Conservation (phyloP, 352 stramenopile genomes). For the Phytopythium mirpurense region DNA sequence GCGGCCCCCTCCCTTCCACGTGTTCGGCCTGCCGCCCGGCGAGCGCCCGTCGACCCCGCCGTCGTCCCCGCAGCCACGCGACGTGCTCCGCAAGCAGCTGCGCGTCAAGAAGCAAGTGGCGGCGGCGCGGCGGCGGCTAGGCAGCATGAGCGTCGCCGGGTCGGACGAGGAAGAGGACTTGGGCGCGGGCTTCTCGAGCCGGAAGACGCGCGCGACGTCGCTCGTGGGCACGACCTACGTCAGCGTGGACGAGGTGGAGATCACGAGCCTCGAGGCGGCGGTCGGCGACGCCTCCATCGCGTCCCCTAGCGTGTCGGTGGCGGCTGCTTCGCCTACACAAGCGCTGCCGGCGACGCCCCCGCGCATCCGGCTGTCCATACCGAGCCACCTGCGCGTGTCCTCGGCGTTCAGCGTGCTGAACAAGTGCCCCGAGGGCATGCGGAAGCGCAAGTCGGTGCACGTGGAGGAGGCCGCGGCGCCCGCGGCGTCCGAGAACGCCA, state of each 20-base stretch:
- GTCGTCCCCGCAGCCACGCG: conserved; percentile 70
- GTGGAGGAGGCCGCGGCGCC: conserved; percentile 28
- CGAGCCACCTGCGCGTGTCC: conserved; percentile 39
- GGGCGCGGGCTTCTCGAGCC: neutral
- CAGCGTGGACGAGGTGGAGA: conserved; percentile 61
- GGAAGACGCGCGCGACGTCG: neutral
- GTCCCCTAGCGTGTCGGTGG: conserved; percentile 11
- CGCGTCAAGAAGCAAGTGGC: conserved; percentile 37
- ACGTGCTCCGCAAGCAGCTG: conserved; percentile 68
- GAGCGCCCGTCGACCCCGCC: conserved; percentile 65
- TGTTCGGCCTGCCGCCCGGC: conserved; percentile 31
- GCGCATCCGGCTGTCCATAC: conserved; percentile 41
- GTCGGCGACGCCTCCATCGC: conserved; percentile 8
- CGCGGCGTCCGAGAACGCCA: conserved; percentile 2
- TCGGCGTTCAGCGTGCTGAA: conserved; percentile 57
- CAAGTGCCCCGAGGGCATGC: conserved; percentile 61
- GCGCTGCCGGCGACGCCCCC: conserved; percentile 12
- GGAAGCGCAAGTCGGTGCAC: conserved; percentile 73
- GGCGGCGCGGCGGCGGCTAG: conserved; percentile 5
- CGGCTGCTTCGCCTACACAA: conserved; percentile 15
- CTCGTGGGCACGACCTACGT: conserved; percentile 15
- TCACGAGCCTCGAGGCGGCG: conserved; percentile 31
- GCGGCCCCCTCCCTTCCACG: conserved; percentile 29
- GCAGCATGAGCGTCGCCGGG: conserved; percentile 6
- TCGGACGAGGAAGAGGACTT: conserved; percentile 14